Percentiles rank a stretch among this genome's conserved stretches.
These are phyloP conservation scores for Galerina sulciceps DNA, from an alignment of 768 basidiomycete genomes.

Conservation along the genomic window DNA sequence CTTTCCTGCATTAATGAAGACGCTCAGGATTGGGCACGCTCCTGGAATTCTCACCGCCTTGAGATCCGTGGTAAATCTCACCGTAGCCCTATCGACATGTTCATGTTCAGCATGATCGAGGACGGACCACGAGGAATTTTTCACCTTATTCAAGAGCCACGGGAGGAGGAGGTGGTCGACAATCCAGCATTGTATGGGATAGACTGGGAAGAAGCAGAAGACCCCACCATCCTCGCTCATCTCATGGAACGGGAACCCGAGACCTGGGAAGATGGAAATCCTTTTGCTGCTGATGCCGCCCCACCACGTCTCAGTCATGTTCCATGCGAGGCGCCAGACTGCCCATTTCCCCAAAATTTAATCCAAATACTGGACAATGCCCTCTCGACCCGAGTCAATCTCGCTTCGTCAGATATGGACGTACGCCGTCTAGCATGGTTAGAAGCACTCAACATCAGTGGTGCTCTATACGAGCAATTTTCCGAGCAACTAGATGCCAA, in stretches of 20 bases:
- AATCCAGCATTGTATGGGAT: background rate
- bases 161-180: background rate
- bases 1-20: conserved; percentile 34
- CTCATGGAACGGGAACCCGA: background rate
- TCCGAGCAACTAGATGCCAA: no score
- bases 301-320: background rate
- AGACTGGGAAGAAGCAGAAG: background rate
- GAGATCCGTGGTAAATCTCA: conserved; percentile 16
- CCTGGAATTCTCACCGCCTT: conserved; percentile 41
- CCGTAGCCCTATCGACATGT: conserved; percentile 31
- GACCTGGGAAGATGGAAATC: background rate
- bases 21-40: conserved; percentile 28
- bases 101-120: conserved; percentile 32
- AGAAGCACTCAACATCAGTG: background rate
- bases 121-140: conserved; percentile 21
- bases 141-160: background rate
- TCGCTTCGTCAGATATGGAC: background rate
- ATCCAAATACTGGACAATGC: background rate
- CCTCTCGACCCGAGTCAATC: background rate
- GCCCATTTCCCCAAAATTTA: background rate
- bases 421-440: background rate
- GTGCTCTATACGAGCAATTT: no score
- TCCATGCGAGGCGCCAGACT: background rate
- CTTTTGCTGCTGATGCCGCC: background rate
- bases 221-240: background rate